Evolutionary conservation across 345 rosid genomes (phyloP), one percentile per base, ranked within the genome.

Genomic region (Boechera retrofracta): DNA sequence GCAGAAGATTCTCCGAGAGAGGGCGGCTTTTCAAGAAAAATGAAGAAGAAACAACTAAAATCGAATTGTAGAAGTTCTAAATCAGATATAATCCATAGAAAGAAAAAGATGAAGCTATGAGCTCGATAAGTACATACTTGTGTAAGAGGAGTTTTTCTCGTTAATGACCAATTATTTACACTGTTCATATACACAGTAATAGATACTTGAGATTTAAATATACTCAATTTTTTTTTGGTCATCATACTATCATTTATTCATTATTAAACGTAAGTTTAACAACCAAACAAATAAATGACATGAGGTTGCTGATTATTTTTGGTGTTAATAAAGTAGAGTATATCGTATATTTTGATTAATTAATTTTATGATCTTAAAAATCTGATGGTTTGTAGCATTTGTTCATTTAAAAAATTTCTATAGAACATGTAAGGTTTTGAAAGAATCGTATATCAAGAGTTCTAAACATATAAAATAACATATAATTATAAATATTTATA

Each of bases 1-100:
- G 41, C 32, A 75, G 28, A 81, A 47, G 78, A 86, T 86, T 64
- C 76, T 82, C 44, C 79, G 71, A 11, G 80, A 73, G 48, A 77
- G 86, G 55, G 63, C 58, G 10, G 51, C 24, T 64, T 54, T 42
- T 24, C 16, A 13, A 21, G 3, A 29, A 38, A 64, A 48, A n/a
- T 11, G 3, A 16, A 45, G 75, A 69, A 60, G 64, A 69, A 15
- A 38, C 39, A 33, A 47, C 4, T 47, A 47, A 47, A 47, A n/a
- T 5, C 6, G 52, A 47, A 47, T 47, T 47, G 21, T 47, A 47
- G 51, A 47, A n/a, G 52, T 47, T n/a, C 7, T n/a, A 6, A n/a
- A n/a, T 44, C 6, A 44, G 49, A 44, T 12, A 44, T 12, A 13
- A 15, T 6, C 18, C 21, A 47, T 6, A 6, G 3, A 47, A 47